Evolutionary conservation across 225 moss, liverwort and hornwort species (phyloP).

Genomic region (Polytrichum commune): DNA sequence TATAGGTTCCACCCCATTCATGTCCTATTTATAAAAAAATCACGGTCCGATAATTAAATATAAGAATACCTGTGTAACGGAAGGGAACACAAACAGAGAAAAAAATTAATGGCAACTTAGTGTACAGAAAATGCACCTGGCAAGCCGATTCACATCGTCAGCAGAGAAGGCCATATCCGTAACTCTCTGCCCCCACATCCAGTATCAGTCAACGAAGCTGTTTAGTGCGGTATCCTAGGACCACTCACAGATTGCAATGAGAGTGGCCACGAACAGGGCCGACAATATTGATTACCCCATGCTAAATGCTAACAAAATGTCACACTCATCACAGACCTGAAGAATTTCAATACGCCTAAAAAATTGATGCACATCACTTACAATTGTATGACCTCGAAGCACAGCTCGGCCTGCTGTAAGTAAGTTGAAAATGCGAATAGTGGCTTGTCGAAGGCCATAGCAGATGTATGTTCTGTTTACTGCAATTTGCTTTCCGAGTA

Average conservation of each 20-base stretch:
- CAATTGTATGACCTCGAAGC: conserved; percentile 84
- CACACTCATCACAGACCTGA: too few relatives aligned
- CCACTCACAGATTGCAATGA: background rate
- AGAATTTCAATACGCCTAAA: too few relatives aligned
- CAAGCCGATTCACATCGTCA: conserved; percentile 47
- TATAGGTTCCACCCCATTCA: too few relatives aligned
- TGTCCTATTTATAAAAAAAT: too few relatives aligned
- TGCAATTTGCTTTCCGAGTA: conserved; percentile 91
- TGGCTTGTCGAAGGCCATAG: conserved; percentile 75
- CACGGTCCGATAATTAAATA: too few relatives aligned
- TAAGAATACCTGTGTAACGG: too few relatives aligned
- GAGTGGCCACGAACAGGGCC: too few relatives aligned
- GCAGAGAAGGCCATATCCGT: conserved; percentile 64
- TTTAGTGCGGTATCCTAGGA: too few relatives aligned
- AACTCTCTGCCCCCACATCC: conserved; percentile 42
- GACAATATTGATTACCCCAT: too few relatives aligned
- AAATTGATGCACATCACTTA: conserved; percentile 20
- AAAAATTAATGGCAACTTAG: too few relatives aligned
- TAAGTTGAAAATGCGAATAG: conserved; percentile 80
- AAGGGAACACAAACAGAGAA: too few relatives aligned
- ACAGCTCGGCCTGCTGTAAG: conserved; percentile 69
- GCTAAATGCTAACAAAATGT: too few relatives aligned
- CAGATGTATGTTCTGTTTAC: conserved; percentile 89
- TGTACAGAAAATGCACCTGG: conserved; percentile 29
- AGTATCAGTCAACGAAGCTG: background rate